Percentiles rank a stretch among this genome's conserved stretches.
Conservation (phyloP, 139 green algal genomes). For the Picochlorum sp. region DNA sequence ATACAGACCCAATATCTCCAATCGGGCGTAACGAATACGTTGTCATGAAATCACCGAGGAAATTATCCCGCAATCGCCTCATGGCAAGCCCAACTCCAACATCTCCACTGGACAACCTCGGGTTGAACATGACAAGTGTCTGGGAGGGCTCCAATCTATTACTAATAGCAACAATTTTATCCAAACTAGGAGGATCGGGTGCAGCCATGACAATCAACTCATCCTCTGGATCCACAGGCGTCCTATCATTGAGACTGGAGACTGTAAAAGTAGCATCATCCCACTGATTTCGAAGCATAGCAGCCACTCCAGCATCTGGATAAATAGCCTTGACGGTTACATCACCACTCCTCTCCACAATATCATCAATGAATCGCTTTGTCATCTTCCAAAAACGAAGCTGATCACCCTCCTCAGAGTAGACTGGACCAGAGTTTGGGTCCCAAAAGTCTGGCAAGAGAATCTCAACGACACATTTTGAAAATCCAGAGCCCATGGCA, state of each 20-base stretch:
- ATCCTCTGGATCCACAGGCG: slow-evolving; percentile 42
- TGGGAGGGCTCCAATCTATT: slow-evolving; percentile 10
- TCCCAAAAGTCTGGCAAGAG: slow-evolving; percentile 89
- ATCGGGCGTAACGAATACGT: slow-evolving; percentile 86
- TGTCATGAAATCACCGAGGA: slow-evolving; percentile 69
- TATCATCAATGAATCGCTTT: slow-evolving; percentile 60
- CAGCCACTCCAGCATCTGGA: slow-evolving; percentile 82
- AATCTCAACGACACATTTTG: slow-evolving; percentile 70
- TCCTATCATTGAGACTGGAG: slow-evolving; percentile 59
- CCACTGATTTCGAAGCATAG: slow-evolving; percentile 82
- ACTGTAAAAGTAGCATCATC: slow-evolving; percentile 55
- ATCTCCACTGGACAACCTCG: slow-evolving; percentile 79
- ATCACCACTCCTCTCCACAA: slow-evolving; percentile 23
- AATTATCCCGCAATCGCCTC: slow-evolving; percentile 64
- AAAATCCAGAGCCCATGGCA: slow-evolving; percentile 51
- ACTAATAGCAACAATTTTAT: slow-evolving; percentile 1
- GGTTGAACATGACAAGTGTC: slow-evolving; percentile 85
- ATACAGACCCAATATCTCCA: slow-evolving; percentile 51
- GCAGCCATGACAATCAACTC: slow-evolving; percentile 78
- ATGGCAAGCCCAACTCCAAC: slow-evolving; percentile 90
- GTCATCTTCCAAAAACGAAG: slow-evolving; percentile 71
- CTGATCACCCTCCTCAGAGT: slow-evolving; percentile 78
- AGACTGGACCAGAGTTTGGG: slow-evolving; percentile 61
- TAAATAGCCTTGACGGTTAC: slow-evolving; percentile 49
- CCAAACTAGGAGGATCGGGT: slow-evolving; percentile 57